Base-by-base conservation (phyloP, 768 basidiomycete species). In the Termitomyces titanicus region DNA sequence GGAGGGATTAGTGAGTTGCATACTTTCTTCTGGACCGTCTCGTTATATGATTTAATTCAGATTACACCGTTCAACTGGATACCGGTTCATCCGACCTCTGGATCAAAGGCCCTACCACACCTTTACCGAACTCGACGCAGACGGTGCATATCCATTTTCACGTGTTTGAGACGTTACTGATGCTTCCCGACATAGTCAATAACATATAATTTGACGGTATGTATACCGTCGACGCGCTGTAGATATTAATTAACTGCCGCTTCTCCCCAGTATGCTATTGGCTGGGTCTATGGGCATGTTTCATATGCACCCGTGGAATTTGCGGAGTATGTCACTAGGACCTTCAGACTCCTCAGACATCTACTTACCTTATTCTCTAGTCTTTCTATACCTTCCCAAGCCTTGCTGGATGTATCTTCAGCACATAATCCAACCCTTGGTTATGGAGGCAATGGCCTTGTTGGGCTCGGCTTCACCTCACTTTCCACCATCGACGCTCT, bases 21-120 rank as follows among this genome's bases (percentile, higher is more conserved):
- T 18, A 37, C 11, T 47, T 20, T 42, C 43, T 18, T 37, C 27
- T n/a, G 24, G 25, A 37, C 29, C 51, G 33, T 25, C 44, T 39
- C 47, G 40, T 35, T 47, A 40, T 59, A 27, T 40, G 50, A 31
- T 53, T 58, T 57, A 48, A 61, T 44, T 1, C 58, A 92, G 90
- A 76, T 15, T 89, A 86, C 68, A 71, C 79, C 47, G 81, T 92
- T 13, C 92, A 94, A 67, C 73, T 94, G 46, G 92, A 94, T 70
- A 92, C 90, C 1, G 92, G 92, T 57, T 92, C 90, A 10, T 88
- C 82, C 59, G 92, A 94, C 70, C 77, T 94, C 29, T 92, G 90
- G 84, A 77, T 89, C 49, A 72, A 80, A 58, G 78, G 79, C 20
- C 57, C 71, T 31, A 65, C 67, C 2, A 70, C 71, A 35, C 77